Evolutionary conservation across 345 rosid genomes (phyloP).

Genomic region (Citrus medica): DNA sequence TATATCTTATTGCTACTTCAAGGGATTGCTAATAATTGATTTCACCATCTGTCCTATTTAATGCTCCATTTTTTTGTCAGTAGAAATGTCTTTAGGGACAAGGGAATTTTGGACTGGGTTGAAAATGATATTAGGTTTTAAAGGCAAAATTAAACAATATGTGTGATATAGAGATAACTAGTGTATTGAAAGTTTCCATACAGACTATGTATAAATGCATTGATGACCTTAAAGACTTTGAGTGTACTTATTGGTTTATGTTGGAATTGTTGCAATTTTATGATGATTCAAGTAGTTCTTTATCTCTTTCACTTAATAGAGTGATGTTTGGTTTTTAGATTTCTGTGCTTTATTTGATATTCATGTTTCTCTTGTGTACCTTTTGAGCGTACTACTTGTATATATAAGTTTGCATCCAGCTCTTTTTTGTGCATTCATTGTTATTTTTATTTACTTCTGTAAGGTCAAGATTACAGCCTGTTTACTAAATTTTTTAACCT

Average conservation of each 20-base stretch:
- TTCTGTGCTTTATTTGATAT: background rate
- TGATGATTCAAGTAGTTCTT: conserved; percentile 3
- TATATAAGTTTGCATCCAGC: background rate
- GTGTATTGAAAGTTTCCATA: background rate
- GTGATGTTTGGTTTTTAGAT: background rate
- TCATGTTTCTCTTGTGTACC: background rate
- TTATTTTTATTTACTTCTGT: background rate
- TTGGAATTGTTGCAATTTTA: background rate
- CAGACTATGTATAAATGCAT: background rate
- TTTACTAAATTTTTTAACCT: background rate
- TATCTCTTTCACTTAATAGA: background rate
- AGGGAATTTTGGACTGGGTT: background rate
- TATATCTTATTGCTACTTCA: background rate
- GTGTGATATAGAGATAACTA: background rate
- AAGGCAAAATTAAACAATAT: background rate
- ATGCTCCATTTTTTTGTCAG: background rate
- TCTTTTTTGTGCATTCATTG: background rate
- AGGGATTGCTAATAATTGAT: background rate
- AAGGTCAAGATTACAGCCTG: background rate
- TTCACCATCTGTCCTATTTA: background rate
- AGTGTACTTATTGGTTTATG: background rate
- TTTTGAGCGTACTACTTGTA: background rate
- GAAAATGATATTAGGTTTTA: background rate
- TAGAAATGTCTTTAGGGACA: background rate
- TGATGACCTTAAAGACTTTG: background rate